Evolutionary conservation across 2,329 filamentous ascomycete genomes (phyloP).

Genomic region (Penicillium sclerotiorum): DNA sequence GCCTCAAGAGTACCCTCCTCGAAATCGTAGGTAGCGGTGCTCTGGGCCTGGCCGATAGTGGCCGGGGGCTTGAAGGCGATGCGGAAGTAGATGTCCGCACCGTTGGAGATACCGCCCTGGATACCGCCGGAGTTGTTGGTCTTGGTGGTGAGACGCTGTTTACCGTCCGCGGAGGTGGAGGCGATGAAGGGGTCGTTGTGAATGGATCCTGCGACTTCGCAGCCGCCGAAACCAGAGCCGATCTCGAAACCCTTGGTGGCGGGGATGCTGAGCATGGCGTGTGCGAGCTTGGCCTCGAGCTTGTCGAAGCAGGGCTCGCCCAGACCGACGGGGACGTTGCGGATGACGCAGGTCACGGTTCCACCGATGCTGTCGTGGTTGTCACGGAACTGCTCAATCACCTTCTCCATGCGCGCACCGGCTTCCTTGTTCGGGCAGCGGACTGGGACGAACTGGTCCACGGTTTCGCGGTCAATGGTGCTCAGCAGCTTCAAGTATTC

Average conservation of each 20-base stretch:
- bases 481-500: slow-evolving; percentile 75
- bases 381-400: slow-evolving; percentile 77
- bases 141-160: slow-evolving; percentile 73
- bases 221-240: slow-evolving; percentile 87
- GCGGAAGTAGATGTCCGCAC: slow-evolving; percentile 90
- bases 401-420: slow-evolving; percentile 71
- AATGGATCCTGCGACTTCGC: slow-evolving; percentile 79
- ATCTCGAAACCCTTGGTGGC: slow-evolving; percentile 96
- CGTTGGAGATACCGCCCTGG: slow-evolving; percentile 94
- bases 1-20: slow-evolving; percentile 77
- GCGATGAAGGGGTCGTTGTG: slow-evolving; percentile 89
- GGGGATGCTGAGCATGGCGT: slow-evolving; percentile 94
- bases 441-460: slow-evolving; percentile 83
- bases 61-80: slow-evolving; percentile 94
- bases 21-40: slow-evolving; percentile 77
- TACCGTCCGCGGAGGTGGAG: slow-evolving; percentile 36
- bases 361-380: slow-evolving; percentile 87
- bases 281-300: slow-evolving; percentile 84
- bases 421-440: slow-evolving; percentile 75
- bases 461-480: slow-evolving; percentile 70
- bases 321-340: slow-evolving; percentile 79
- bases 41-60: slow-evolving; percentile 87
- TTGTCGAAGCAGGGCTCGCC: slow-evolving; percentile 97
- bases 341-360: slow-evolving; percentile 90
- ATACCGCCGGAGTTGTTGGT: slow-evolving; percentile 96